phyloP scores from a whole-genome alignment of 148 eudicot species.

The Chenopodium berlandieri region DNA sequence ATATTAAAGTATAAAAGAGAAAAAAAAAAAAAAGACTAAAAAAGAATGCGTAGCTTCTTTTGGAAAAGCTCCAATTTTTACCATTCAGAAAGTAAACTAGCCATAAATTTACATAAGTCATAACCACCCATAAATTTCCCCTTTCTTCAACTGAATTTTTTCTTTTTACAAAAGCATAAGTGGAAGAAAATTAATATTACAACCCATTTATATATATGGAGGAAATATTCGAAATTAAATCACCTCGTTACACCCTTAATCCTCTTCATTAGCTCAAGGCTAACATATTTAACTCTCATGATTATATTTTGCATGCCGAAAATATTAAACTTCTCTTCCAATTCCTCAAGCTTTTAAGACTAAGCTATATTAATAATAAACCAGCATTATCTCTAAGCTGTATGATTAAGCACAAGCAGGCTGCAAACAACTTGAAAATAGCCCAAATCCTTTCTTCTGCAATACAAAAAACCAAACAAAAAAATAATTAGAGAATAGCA shows the following conservation, averaged over 20 bases:
- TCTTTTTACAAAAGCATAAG: slow-evolving; percentile 30
- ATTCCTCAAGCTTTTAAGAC: slow-evolving; percentile 1
- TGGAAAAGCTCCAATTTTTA: slow-evolving; percentile 10
- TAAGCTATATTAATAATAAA: background rate
- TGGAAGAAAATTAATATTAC: background rate
- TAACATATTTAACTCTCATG: background rate
- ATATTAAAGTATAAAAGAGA: background rate
- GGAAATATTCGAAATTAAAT: background rate
- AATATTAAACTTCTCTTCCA: slow-evolving; percentile 7
- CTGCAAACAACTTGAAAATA: slow-evolving; percentile 69
- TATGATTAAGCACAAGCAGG: slow-evolving; percentile 45
- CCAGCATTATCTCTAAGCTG: background rate
- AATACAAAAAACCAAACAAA: slow-evolving; percentile 13
- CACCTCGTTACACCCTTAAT: background rate
- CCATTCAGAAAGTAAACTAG: slow-evolving; percentile 19
- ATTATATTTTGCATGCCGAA: background rate
- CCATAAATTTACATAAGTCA: slow-evolving; percentile 19
- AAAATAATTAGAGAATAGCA: background rate
- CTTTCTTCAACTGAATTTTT: background rate
- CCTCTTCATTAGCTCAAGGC: background rate
- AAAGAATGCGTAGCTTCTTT: slow-evolving; percentile 9
- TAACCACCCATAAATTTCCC: slow-evolving; percentile 7
- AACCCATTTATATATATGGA: background rate
- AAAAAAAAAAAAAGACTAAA: background rate
- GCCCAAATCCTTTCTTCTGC: slow-evolving; percentile 69